Base-by-base conservation (phyloP, 2,329 filamentous ascomycete genomes). In the Pseudogymnoascus sp. region DNA sequence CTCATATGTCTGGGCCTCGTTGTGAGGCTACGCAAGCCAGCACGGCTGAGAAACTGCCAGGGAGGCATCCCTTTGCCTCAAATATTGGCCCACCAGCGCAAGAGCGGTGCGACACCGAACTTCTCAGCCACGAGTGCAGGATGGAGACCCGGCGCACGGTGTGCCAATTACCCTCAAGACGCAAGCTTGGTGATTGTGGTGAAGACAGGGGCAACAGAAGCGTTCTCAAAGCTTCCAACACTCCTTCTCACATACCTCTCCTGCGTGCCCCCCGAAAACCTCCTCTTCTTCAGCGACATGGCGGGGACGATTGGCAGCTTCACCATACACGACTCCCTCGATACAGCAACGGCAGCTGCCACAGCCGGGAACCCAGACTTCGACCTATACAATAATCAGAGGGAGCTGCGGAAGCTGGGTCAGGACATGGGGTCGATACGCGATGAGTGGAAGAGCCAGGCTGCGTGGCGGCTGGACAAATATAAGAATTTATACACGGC, bases 201-300 rank as follows among this genome's bases (percentile, higher is more conserved):
- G 70, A 84, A 84, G 72, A 84, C 82, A 3, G 81, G 82, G 36
- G 80, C 81, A 2, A 80, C 79, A 39, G 81, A 84, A 67, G 71
- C 80, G 14, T 81, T 76, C 62, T 73, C 76, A 25, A 78, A 77
- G 50, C 70, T 85, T 1, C 80, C 82, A 1, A 81, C 78, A 2
- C 81, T 84, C 64, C 72, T 84, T 15, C 71, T 82, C 67, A 82
- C 81, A 5, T 76, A 75, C 1, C 73, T 83, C 8, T 75, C 74
- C 58, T 83, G 81, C 65, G 66, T 79, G 7, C 71, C 75, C 53
- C 79, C 66, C 20, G 64, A 70, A 2, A 71, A 86, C 66, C 80
- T 78, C 61, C 74, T 84, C 60, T 74, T 85, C 67, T 88, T 84
- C 70, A 80, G 80, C 37, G 83, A 88, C 64, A 74, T 85, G 62